A percentile compares a stretch with the other conserved stretches of the same genome.
phyloP scores from a whole-genome alignment of 2,329 filamentous ascomycete genomes.

The Lasiodiplodia gonubiensis region DNA sequence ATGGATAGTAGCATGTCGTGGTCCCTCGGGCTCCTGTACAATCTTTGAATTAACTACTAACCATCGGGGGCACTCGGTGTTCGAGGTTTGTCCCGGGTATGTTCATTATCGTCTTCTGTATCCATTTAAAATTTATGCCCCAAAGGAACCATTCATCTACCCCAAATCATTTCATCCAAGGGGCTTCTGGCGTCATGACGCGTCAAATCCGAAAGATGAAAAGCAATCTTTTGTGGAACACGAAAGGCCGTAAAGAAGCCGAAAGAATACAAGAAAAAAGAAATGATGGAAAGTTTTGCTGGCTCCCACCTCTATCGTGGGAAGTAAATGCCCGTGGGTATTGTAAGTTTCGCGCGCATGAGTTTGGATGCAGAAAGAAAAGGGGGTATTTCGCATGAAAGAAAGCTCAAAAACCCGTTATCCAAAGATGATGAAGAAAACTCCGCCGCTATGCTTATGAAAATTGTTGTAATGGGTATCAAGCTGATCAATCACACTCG shows the following conservation, averaged over 20 bases:
- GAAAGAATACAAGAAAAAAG: background rate
- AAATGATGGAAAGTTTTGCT: background rate
- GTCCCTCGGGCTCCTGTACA: background rate
- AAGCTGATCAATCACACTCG: conserved; percentile 10
- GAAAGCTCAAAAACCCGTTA: conserved; percentile 13
- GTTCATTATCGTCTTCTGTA: background rate
- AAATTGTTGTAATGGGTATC: conserved; percentile 25
- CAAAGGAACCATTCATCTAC: background rate
- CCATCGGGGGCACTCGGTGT: background rate
- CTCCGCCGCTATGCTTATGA: conserved; percentile 27
- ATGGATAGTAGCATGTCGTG: background rate
- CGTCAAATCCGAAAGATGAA: conserved; percentile 3
- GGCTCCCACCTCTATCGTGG: background rate
- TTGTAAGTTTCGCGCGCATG: conserved; percentile 1
- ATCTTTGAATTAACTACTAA: conserved; percentile 10
- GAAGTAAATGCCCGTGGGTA: conserved; percentile 13
- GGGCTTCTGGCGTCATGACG: conserved; percentile 3
- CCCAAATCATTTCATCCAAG: background rate
- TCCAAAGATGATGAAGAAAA: conserved; percentile 24
- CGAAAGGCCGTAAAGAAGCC: background rate
- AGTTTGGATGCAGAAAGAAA: conserved; percentile 10
- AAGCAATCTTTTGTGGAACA: background rate
- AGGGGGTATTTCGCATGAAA: conserved; percentile 26
- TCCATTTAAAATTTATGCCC: background rate
- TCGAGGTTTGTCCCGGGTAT: background rate